Base-by-base conservation (phyloP, 805 yeast genomes). In the Lipomyces lipofer region DNA sequence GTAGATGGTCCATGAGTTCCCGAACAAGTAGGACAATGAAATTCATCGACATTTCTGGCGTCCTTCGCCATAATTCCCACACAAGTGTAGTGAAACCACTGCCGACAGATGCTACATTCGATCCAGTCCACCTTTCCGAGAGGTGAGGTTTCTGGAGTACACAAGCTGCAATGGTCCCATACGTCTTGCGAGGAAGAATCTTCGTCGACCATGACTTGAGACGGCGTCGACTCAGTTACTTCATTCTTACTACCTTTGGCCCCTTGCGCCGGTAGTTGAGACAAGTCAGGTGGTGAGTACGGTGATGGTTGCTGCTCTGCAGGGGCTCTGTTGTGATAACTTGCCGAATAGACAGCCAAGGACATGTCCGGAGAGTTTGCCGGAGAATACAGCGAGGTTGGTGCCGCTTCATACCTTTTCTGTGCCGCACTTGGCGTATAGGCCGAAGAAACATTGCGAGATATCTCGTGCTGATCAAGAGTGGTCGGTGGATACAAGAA, bases 71-170 rank as follows among this genome's bases (percentile, higher is more conserved):
- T 54, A 9, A 82, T 54, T 1, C 64, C 60, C 2, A 81, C 57
- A 66, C 90, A 85, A 13, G 65, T 66, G 17, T 69, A 63, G 64
- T 85, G 90, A 64, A 63, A 77, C 88, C 88, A 77, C 54, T 69
- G 71, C 17, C 69, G 62, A 66, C 88, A 83, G 3, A 66, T 58
- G 33, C 78, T 82, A 66, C 90, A 84, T 47, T 75, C 78, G 6
- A 83, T 70, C 88, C 88, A 83, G 29, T 67, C 61, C 27, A 62
- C 42, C 25, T 54, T 43, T 2, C 61, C 63, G 40, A 39, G 53
- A 2, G 62, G 64, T 2, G 61, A 53, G 6, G 60, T 62, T 28
- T 13, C 30, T 2, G 62, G 63, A 4, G 64, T 60, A 44, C 64
- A 60, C 10, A 47, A 32, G 19, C 46, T 22, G 25, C 64, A 60